Conservation (phyloP, 805 yeast genomes). For the Saccharomyces jurei region DNA sequence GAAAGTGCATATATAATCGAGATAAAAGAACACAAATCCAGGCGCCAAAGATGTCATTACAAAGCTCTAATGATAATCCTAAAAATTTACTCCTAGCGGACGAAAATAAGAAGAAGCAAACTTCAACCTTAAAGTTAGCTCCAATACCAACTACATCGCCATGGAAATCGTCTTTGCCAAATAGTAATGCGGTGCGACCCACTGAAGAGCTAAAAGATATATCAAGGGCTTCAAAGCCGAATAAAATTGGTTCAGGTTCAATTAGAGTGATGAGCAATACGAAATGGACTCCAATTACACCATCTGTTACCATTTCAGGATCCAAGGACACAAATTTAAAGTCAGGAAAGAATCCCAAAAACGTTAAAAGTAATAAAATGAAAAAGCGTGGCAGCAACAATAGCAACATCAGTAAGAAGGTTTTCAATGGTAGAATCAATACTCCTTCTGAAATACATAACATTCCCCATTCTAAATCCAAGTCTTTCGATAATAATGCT, state of each 20-base stretch:
- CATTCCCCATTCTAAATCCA: background rate
- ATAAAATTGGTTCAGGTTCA: background rate
- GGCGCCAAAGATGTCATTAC: background rate
- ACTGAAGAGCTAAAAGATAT: constrained; percentile 3
- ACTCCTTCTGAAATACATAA: background rate
- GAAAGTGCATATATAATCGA: background rate
- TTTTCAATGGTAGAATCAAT: constrained; percentile 6
- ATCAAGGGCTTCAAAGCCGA: background rate
- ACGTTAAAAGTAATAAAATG: background rate
- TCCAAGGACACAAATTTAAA: constrained; percentile 1
- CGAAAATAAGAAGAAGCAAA: background rate
- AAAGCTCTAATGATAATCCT: background rate
- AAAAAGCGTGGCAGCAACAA: constrained; percentile 2
- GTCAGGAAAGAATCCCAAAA: background rate
- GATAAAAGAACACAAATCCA: background rate
- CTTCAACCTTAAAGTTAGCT: constrained; percentile 44
- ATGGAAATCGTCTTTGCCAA: constrained; percentile 35
- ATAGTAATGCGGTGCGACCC: constrained; percentile 7
- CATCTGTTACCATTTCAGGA: constrained; percentile 36
- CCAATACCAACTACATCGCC: constrained; percentile 55
- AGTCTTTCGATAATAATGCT: background rate
- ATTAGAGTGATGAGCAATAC: constrained; percentile 38
- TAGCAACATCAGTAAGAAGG: constrained; percentile 2
- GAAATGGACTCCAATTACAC: constrained; percentile 61
- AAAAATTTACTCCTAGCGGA: background rate